Evolutionary conservation across 345 rosid species (phyloP), one percentile per base, ranked within the genome.

Genomic region (Aurinia saxatilis): DNA sequence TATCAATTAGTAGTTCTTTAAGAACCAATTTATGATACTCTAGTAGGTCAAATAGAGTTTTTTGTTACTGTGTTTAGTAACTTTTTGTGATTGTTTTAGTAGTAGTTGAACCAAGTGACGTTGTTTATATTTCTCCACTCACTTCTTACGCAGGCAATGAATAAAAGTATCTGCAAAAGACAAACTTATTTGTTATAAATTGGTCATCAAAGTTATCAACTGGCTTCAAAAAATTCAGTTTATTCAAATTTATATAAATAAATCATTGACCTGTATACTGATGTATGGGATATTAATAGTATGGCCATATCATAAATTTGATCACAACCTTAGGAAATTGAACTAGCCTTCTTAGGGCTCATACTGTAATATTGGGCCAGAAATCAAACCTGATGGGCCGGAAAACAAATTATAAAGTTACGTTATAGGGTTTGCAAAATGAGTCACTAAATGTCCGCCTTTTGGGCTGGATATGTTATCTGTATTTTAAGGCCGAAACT

Each of bases 61-160:
- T 23, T 21, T 27, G 31, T 27, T 21, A n/a, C n/a, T n/a, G n/a
- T n/a, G n/a, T 29, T 6, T 15, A 31, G 38, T 58, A 17, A 19
- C 13, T 1, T 41, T 18, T 40, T 59, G 0, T n/a, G 40, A 33
- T 44, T 60, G 55, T 15, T 59, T 59, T 45, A 18, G 73, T 37
- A 70, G 74, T 62, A 10, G 68, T 62, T 70, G 63, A 62, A 54
- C 7, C 12, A 30, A 46, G 62, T 70, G 68, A 62, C 50, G 63
- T 18, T 36, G 0, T 53, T 8, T 7, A 36, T 10, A 21, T 15
- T 23, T 16, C 52, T 42, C 33, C 33, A 53, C 18, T 54, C 58
- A 50, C 30, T 55, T 37, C 63, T 37, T 47, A 70, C 68, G 69
- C 64, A 63, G 56, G 58, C 69, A 57, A 70, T 62, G 50, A 30